Evolutionary conservation across 1,284 basidiomycete species (phyloP).

Genomic region (Athelia psychrophila): DNA sequence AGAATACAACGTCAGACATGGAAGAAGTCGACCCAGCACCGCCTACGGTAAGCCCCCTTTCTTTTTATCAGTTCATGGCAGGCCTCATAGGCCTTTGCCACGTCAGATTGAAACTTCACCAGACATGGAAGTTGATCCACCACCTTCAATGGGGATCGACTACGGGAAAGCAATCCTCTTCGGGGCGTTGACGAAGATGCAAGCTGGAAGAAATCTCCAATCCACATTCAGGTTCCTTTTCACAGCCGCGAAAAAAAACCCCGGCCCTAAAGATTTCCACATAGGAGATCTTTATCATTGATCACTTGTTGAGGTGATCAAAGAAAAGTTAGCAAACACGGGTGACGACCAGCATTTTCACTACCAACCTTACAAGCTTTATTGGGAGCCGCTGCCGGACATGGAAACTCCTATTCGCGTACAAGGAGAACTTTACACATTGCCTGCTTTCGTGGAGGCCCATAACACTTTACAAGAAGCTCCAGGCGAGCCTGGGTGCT

Average conservation of each 20-base stretch:
- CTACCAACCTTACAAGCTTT: constrained; percentile 15
- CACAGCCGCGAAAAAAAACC: neutral
- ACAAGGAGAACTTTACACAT: constrained; percentile 16
- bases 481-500: constrained; percentile 12
- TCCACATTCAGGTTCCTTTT: neutral
- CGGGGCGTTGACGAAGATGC: neutral
- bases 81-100: no score
- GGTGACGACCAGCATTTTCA: constrained; percentile 12
- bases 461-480: constrained; percentile 19
- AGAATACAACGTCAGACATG: no score
- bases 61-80: no score
- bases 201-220: neutral
- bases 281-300: constrained; percentile 6
- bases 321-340: constrained; percentile 6
- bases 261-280: neutral
- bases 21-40: no score
- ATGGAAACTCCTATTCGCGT: constrained; percentile 10
- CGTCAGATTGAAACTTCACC: no score
- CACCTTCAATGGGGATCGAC: neutral
- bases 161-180: neutral
- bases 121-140: no score
- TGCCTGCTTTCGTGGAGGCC: constrained; percentile 16
- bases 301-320: constrained; percentile 8
- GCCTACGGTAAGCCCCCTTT: no score
- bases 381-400: constrained; percentile 12